These are phyloP conservation scores for Populus hybrid DNA, from an alignment of 441 rosid genomes.

Conservation along the genomic window DNA sequence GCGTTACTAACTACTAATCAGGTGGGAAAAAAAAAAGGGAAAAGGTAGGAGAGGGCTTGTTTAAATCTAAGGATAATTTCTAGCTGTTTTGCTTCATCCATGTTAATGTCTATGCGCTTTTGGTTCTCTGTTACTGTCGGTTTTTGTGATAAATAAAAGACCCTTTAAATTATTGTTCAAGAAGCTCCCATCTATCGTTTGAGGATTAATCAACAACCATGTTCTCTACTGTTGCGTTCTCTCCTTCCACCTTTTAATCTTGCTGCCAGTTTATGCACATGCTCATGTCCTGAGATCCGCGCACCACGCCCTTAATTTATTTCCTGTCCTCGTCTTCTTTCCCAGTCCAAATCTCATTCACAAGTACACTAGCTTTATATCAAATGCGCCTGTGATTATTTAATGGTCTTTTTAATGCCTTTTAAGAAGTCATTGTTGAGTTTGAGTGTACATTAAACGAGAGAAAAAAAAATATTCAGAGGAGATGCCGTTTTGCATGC, in stretches of 20 bases:
- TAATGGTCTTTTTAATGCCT: conserved; percentile 3
- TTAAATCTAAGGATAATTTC: too few relatives aligned
- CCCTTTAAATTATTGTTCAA: neutral
- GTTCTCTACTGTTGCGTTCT: conserved; percentile 17
- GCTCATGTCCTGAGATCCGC: conserved; percentile 38
- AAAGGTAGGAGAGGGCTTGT: neutral
- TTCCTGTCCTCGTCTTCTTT: neutral
- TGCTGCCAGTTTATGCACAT: conserved; percentile 35
- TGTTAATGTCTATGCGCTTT: neutral
- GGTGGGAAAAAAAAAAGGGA: neutral
- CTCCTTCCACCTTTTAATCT: conserved; percentile 17
- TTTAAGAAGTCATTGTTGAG: conserved; percentile 6
- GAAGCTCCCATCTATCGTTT: neutral
- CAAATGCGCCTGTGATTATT: neutral
- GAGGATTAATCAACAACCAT: conserved; percentile 2
- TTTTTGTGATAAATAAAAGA: neutral
- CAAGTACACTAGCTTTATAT: conserved; percentile 3
- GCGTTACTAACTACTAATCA: neutral
- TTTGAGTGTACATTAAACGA: neutral
- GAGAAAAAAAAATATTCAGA: neutral
- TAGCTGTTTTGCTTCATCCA: neutral
- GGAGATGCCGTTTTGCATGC: conserved; percentile 3
- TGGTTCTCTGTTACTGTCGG: neutral
- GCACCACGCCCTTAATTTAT: conserved; percentile 27
- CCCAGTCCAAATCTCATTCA: conserved; percentile 17